Evolutionary conservation across 805 yeast species (phyloP), one percentile per base, ranked within the genome.

Genomic region (Saturnispora hagleri): DNA sequence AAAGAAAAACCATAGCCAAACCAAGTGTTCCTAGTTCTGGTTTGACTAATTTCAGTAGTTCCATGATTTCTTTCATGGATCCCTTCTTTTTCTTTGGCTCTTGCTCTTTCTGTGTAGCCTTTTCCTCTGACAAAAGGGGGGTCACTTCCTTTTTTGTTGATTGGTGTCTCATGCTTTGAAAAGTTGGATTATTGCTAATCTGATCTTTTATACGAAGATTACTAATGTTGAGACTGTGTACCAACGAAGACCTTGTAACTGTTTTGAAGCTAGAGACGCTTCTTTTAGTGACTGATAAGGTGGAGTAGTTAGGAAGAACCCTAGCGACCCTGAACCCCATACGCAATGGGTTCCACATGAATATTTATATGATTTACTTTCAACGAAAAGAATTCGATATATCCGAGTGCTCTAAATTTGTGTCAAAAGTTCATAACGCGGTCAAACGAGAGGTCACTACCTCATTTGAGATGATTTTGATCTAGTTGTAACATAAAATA

Each of bases 1-100:
- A 68, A 33, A 91, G 73, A 52, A 87, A 75, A 0, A 74, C 57
- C 40, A 90, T 69, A 0, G 97, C 97, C 20, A 75, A 65, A 1
- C 73, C 57, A 60, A 85, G 71, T 3, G 83, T 76, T 51, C 70
- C 69, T 5, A 74, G 61, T 61, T 85, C 89, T 2, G 81, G 76
- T 55, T 69, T 74, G 0, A 85, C 80, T n/a, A 85, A 69, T 33
- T 62, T 67, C 48, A 84, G 73, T 28, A 85, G 65, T 42, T 86
- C 64, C 49, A 60, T 20, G 18, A 79, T 67, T 51, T 79, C 83
- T 3, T 59, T 52, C 24, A 65, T 55, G 4, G 69, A 58, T 2
- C 64, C 51, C 35, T 55, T 56, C 48, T 58, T 60, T 13, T 56
- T 55, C 2, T 34, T 12, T n/a, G 22, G 36, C 33, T 46, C n/a